These are phyloP conservation scores for Verbascum thapsus DNA, from an alignment of 257 asterid genomes.

Conservation along the genomic window DNA sequence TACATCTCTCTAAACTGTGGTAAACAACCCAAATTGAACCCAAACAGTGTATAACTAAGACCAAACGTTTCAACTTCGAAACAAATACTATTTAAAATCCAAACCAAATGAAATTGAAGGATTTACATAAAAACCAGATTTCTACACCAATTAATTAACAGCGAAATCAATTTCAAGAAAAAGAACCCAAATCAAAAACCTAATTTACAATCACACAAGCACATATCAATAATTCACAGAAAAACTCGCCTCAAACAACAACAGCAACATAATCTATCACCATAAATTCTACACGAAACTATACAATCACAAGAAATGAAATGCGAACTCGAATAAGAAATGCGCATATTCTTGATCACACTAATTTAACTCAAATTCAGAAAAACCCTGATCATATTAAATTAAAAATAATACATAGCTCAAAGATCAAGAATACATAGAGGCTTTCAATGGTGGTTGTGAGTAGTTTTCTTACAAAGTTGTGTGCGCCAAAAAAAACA, in stretches of 20 bases:
- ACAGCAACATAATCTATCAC: constrained; percentile 27
- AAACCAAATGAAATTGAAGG: no score
- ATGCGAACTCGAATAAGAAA: constrained; percentile 36
- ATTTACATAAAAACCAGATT: no score
- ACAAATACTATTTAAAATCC: no score
- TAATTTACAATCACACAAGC: constrained; percentile 29
- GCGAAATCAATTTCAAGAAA: constrained; percentile 12
- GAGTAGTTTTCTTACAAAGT: constrained; percentile 49
- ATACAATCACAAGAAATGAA: constrained; percentile 37
- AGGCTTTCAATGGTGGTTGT: constrained; percentile 39
- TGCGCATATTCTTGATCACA: constrained; percentile 38
- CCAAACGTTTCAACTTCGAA: no score
- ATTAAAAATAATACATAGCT: constrained; percentile 33
- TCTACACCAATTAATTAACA: no score
- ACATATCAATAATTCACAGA: constrained; percentile 29
- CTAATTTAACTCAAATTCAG: constrained; percentile 21
- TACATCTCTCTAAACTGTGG: constrained; percentile 53
- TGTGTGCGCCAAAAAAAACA: constrained; percentile 37
- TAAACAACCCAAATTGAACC: no score
- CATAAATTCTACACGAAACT: constrained; percentile 26
- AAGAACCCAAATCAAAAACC: constrained; percentile 32
- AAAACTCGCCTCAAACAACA: constrained; percentile 31
- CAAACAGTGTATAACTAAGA: no score
- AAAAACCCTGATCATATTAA: neutral
- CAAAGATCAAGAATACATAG: constrained; percentile 34